These are phyloP conservation scores for Magnolia sinica DNA, from an alignment of 164 flowering plant species.

Conservation along the genomic window DNA sequence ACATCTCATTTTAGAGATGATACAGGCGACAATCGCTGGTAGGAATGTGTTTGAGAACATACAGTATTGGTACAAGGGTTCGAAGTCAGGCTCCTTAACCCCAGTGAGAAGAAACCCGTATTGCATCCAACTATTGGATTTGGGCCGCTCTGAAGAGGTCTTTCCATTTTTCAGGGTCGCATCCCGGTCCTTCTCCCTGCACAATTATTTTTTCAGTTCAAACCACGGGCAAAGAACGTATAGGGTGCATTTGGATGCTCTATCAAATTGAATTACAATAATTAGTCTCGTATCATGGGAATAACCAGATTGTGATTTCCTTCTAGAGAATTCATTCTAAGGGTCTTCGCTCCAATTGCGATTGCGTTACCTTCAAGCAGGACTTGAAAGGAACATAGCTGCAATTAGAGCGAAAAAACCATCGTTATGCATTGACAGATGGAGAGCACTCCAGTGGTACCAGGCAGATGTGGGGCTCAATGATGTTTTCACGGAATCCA, in stretches of 20 bases:
- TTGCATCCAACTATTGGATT: constrained; percentile 12
- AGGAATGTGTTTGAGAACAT: background rate
- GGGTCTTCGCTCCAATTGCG: no score
- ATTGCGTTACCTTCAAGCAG: no score
- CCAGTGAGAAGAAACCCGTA: background rate
- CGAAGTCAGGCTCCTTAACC: background rate
- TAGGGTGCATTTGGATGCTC: background rate
- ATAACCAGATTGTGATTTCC: background rate
- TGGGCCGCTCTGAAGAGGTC: constrained; percentile 65
- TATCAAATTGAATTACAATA: background rate
- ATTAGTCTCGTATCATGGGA: no score
- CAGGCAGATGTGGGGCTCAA: no score
- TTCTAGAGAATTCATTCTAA: background rate
- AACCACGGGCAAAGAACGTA: background rate
- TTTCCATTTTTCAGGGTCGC: constrained; percentile 63
- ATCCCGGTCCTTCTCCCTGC: constrained; percentile 95
- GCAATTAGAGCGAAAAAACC: no score
- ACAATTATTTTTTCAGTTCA: constrained; percentile 2
- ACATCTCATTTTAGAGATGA: background rate
- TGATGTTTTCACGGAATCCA: no score
- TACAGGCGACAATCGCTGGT: background rate
- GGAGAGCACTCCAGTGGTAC: no score
- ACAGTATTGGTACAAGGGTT: background rate
- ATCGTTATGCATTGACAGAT: no score
- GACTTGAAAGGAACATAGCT: no score